Percentiles rank a stretch among this genome's conserved stretches.
These are phyloP conservation scores for Posidonia oceanica DNA, from an alignment of 116 monocot genomes.

Conservation along the genomic window DNA sequence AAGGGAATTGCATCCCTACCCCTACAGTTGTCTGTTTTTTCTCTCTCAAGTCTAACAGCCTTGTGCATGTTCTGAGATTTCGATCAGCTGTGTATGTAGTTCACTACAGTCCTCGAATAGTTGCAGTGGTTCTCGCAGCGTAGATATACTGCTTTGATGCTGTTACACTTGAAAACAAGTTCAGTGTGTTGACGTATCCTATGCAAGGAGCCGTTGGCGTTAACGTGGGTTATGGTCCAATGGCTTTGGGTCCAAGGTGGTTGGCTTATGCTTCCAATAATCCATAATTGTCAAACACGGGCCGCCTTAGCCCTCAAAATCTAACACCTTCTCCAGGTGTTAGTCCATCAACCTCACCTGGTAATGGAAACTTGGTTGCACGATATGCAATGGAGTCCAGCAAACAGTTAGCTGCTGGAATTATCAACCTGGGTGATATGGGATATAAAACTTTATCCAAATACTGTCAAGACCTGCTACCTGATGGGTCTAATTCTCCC, in stretches of 20 bases:
- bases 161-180: constrained; percentile 87
- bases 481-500: constrained; percentile 87
- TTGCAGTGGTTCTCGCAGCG: constrained; percentile 87
- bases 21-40: constrained; percentile 96
- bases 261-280: constrained; percentile 88
- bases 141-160: constrained; percentile 99
- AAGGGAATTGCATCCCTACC: constrained; percentile 38
- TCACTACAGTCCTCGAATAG: constrained; percentile 90
- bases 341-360: constrained; percentile 91
- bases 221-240: constrained; percentile 85
- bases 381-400: constrained; percentile 99
- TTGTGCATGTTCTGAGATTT: constrained; percentile 86
- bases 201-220: constrained; percentile 65
- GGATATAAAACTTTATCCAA: constrained; percentile 90
- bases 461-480: constrained; percentile 78
- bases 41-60: constrained; percentile 74
- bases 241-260: constrained; percentile 96
- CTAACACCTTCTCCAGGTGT: constrained; percentile 88
- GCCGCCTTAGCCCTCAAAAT: constrained; percentile 94
- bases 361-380: constrained; percentile 85
- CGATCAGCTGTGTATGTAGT: constrained; percentile 90
- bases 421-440: constrained; percentile 89
- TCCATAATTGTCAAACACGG: constrained; percentile 70
- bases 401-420: constrained; percentile 92
- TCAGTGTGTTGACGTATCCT: constrained; percentile 93